Evolutionary conservation across 176 grass and related monocot species (phyloP).

Genomic region (Phyllostachys edulis): DNA sequence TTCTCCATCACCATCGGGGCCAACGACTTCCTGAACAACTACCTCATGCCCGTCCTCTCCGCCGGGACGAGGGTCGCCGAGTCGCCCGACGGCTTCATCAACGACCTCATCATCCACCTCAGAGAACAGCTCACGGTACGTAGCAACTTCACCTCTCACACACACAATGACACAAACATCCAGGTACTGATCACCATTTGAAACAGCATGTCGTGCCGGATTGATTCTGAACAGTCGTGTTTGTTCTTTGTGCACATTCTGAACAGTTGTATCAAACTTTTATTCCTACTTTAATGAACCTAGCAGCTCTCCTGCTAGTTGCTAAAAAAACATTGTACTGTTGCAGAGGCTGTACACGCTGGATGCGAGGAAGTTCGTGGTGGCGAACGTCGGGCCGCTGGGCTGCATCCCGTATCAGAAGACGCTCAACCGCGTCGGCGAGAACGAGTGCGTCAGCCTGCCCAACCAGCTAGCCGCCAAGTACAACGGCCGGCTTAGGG

Average conservation of each 20-base stretch:
- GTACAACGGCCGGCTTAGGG: conserved; percentile 62
- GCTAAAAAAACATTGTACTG: no score
- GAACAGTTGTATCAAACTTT: no score
- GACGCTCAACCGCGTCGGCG: conserved; percentile 54
- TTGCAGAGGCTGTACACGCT: conserved; percentile 69
- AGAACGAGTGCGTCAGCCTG: conserved; percentile 71
- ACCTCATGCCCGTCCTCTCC: conserved; percentile 80
- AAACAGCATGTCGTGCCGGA: background rate
- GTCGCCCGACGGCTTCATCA: conserved; percentile 65
- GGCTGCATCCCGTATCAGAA: conserved; percentile 99
- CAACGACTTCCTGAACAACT: conserved; percentile 98
- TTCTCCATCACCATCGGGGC: conserved; percentile 88
- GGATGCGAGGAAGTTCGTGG: conserved; percentile 78
- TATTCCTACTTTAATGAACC: no score
- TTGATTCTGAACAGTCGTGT: no score
- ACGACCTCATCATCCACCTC: conserved; percentile 66
- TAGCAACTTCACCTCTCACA: background rate
- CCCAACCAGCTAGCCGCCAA: conserved; percentile 72
- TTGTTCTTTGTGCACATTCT: no score
- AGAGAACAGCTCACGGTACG: conserved; percentile 64
- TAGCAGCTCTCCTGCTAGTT: no score
- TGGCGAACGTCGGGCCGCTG: conserved; percentile 84
- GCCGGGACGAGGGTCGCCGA: conserved; percentile 49
- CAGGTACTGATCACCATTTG: background rate
- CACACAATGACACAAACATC: background rate